A percentile compares a stretch with the other conserved stretches of the same genome.
These are phyloP conservation scores for Diaporthe humulicola DNA, from an alignment of 2,329 filamentous ascomycete species.

Conservation along the genomic window DNA sequence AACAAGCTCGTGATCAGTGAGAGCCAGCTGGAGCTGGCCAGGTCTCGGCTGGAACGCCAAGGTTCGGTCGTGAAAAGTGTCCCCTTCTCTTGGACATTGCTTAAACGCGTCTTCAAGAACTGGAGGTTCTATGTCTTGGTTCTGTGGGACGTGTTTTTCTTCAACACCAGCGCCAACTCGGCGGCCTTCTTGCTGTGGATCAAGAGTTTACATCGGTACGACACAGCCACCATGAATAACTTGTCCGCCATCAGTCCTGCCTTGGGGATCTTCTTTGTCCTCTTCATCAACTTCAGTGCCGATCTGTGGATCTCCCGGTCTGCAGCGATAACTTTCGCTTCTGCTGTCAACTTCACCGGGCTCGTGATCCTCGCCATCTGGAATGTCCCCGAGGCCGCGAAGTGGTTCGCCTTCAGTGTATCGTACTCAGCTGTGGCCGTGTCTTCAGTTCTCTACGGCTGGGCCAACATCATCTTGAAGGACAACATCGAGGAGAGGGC, in stretches of 20 bases:
- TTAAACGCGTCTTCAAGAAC: conserved; percentile 53
- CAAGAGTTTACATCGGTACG: conserved; percentile 65
- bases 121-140: conserved; percentile 65
- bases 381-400: conserved; percentile 67
- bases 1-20: conserved; percentile 50
- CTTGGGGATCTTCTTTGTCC: conserved; percentile 68
- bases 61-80: conserved; percentile 33
- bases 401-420: conserved; percentile 67
- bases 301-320: conserved; percentile 66
- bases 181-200: conserved; percentile 69
- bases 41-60: conserved; percentile 46
- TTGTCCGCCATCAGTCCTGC: conserved; percentile 66
- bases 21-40: conserved; percentile 49
- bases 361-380: conserved; percentile 67
- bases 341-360: conserved; percentile 64
- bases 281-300: conserved; percentile 66
- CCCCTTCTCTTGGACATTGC: conserved; percentile 47
- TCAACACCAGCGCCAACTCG: conserved; percentile 63
- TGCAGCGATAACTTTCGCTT: conserved; percentile 66
- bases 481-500: conserved; percentile 61
- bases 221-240: conserved; percentile 61
- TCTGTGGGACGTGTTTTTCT: conserved; percentile 67
- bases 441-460: conserved; percentile 68
- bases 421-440: conserved; percentile 64
- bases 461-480: conserved; percentile 65